A percentile compares a stretch with the other conserved stretches of the same genome.
phyloP scores from a whole-genome alignment of 805 yeast species.

The Yamadazyma endophytica region DNA sequence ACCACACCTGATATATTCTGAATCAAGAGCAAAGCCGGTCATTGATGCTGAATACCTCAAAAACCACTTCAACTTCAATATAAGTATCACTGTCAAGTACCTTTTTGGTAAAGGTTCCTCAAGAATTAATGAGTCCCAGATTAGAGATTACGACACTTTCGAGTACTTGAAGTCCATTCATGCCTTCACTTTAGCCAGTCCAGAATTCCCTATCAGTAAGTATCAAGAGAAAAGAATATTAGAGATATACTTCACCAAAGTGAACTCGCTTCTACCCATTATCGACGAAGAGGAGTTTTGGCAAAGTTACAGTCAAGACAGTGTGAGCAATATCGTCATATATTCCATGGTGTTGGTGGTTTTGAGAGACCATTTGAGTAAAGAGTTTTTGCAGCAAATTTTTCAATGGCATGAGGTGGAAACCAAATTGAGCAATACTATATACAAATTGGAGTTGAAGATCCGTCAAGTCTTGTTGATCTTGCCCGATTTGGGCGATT shows the following conservation, averaged over 20 bases:
- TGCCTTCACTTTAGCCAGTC: constrained; percentile 27
- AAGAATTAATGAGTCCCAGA: neutral
- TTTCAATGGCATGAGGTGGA: constrained; percentile 7
- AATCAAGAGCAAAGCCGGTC: neutral
- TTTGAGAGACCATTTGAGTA: constrained; percentile 22
- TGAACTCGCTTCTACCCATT: constrained; percentile 31
- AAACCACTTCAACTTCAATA: constrained; percentile 20
- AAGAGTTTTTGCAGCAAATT: constrained; percentile 14
- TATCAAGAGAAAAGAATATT: constrained; percentile 18
- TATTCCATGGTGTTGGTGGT: constrained; percentile 26
- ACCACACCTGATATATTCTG: neutral
- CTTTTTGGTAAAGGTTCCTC: neutral
- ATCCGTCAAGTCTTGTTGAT: constrained; percentile 27
- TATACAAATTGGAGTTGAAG: constrained; percentile 21
- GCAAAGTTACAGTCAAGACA: constrained; percentile 18
- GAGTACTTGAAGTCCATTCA: constrained; percentile 16
- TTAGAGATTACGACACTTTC: constrained; percentile 1
- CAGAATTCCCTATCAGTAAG: constrained; percentile 16
- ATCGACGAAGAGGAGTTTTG: constrained; percentile 24
- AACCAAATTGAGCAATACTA: constrained; percentile 2
- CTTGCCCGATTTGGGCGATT: constrained; percentile 28
- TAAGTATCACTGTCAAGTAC: constrained; percentile 3
- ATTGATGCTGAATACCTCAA: constrained; percentile 13
- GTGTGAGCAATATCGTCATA: constrained; percentile 16
- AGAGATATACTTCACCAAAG: constrained; percentile 25